phyloP scores from a whole-genome alignment of 2,329 filamentous ascomycete species.

The Lasiodiplodia theobromae region DNA sequence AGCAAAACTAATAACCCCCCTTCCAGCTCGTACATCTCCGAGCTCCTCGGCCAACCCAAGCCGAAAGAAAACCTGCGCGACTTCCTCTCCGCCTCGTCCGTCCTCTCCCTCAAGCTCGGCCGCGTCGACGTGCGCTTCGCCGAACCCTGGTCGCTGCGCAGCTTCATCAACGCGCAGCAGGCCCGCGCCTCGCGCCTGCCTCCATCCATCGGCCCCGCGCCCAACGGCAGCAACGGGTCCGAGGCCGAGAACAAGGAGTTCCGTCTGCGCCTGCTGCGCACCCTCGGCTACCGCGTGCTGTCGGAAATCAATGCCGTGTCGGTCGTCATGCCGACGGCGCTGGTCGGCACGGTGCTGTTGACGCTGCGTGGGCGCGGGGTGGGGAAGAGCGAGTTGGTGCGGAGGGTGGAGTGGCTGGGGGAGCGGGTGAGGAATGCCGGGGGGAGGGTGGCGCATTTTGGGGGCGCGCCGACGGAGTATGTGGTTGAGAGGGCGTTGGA shows the following conservation, averaged over 20 bases:
- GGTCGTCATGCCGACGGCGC: slow-evolving; percentile 96
- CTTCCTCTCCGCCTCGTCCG: slow-evolving; percentile 87
- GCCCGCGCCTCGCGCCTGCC: slow-evolving; percentile 57
- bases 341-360: slow-evolving; percentile 91
- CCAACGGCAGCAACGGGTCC: background rate
- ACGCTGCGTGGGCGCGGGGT: slow-evolving; percentile 92
- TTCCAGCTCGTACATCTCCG: slow-evolving; percentile 81
- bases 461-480: slow-evolving; percentile 75
- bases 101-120: slow-evolving; percentile 86
- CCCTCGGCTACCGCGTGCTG: slow-evolving; percentile 89
- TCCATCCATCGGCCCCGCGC: slow-evolving; percentile 40
- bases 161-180: slow-evolving; percentile 81
- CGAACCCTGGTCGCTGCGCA: slow-evolving; percentile 88
- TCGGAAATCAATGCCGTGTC: slow-evolving; percentile 95
- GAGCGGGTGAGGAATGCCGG: slow-evolving; percentile 83
- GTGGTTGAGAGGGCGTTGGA: slow-evolving; percentile 91
- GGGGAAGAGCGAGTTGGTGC: slow-evolving; percentile 82
- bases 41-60: slow-evolving; percentile 92
- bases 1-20: too few relatives aligned
- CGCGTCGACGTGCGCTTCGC: slow-evolving; percentile 96
- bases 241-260: slow-evolving; percentile 46
- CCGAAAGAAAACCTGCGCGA: slow-evolving; percentile 92
- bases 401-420: slow-evolving; percentile 89
- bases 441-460: slow-evolving; percentile 92
- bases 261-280: slow-evolving; percentile 78